Base-by-base conservation (phyloP, 2,329 filamentous ascomycete genomes). In the Exophiala xenobiotica region DNA sequence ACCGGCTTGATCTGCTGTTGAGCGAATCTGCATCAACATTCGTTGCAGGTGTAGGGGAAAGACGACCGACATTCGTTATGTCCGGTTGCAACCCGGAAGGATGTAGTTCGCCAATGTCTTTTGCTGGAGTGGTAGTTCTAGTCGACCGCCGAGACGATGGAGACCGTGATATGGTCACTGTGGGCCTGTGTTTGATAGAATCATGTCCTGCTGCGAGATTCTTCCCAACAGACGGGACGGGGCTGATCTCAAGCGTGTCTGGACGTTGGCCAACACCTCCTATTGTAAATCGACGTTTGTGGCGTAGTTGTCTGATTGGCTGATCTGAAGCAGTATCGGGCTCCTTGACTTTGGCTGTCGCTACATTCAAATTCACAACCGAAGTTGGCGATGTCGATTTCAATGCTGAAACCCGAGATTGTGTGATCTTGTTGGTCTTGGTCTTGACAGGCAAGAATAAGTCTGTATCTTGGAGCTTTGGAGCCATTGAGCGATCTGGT, bases 261-360 rank as follows among this genome's bases (percentile, higher is more conserved):
- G 41, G 26, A 29, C 23, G 24, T 27, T 12, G 27, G 6, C 6
- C 27, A 22, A 27, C 26, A 22, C 43, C 43, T 8, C 43, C 29
- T 18, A 46, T 46, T 2, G 43, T 46, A 11, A 46, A 46, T 11
- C 49, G 49, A 20, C 48, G 53, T 24, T 46, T 40, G 20, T 35
- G 39, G 11, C 20, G 43, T 20, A 37, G 38, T 24, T 37, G 26
- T 23, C 23, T 35, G 16, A 11, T 26, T 6, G 18, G 22, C n/a
- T 23, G 11, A 22, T 27, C 18, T 20, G 23, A 29, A 22, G 18
- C n/a, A n/a, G 38, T 22, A 6, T 40, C 22, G 7, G 19, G 38
- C 19, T 3, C 5, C 18, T 8, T 24, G 19, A 7, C 38, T 22
- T 23, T 20, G 7, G 19, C 38, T 6, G 22, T 40, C 3, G 19